These are phyloP conservation scores for Boletus subparvulus DNA, from an alignment of 768 basidiomycete genomes.

Conservation along the genomic window DNA sequence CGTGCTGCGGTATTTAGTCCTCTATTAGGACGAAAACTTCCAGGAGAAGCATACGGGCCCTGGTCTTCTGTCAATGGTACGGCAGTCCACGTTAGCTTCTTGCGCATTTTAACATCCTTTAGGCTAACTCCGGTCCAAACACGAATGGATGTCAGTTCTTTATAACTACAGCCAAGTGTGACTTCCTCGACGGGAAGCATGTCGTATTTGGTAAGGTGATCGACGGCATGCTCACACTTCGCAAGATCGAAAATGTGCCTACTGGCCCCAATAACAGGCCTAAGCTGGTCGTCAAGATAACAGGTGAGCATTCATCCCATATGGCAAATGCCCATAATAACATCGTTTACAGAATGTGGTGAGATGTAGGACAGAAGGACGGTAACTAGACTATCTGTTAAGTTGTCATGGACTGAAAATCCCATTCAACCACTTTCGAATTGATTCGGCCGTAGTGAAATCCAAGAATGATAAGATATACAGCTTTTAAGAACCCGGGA, in stretches of 20 bases:
- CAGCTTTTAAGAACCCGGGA: background rate
- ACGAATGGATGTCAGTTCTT: slow-evolving; percentile 99
- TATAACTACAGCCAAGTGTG: slow-evolving; percentile 92
- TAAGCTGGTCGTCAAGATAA: slow-evolving; percentile 85
- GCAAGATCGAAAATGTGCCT: slow-evolving; percentile 95
- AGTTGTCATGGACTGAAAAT: background rate
- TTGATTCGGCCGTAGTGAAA: background rate
- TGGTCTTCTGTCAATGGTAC: slow-evolving; percentile 89
- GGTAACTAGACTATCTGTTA: background rate
- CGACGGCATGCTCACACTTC: slow-evolving; percentile 91
- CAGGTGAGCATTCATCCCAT: slow-evolving; percentile 49
- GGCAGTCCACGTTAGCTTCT: slow-evolving; percentile 7
- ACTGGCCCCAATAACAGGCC: slow-evolving; percentile 90
- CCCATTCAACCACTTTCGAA: background rate
- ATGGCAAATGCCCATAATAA: background rate
- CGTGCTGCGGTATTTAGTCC: background rate
- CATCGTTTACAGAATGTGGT: slow-evolving; percentile 46
- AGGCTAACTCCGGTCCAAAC: slow-evolving; percentile 95
- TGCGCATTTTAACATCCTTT: slow-evolving; percentile 3
- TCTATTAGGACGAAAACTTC: slow-evolving; percentile 87
- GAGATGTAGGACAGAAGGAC: slow-evolving; percentile 47
- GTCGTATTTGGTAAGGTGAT: slow-evolving; percentile 90
- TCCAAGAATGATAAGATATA: background rate
- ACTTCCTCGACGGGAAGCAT: slow-evolving; percentile 94
- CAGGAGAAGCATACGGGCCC: slow-evolving; percentile 83